Percentiles rank a stretch among this genome's conserved stretches.
phyloP scores from a whole-genome alignment of 129 eudicot genomes.

The Saposhnikovia divaricata region DNA sequence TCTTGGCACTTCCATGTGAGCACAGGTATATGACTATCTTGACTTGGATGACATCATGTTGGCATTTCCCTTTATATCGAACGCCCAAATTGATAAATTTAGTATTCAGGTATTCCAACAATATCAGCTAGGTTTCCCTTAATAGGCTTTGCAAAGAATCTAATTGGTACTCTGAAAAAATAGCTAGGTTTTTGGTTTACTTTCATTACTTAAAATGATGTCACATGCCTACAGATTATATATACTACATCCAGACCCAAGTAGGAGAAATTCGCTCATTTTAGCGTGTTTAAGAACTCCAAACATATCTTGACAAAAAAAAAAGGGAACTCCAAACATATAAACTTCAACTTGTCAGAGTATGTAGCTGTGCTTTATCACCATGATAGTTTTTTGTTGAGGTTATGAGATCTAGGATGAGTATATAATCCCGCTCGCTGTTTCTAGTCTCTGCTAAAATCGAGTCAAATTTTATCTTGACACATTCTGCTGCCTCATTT shows the following conservation, averaged over 20 bases:
- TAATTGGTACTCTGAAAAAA: neutral
- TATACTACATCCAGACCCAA: neutral
- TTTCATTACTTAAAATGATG: neutral
- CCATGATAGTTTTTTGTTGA: too few species aligned
- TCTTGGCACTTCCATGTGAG: slow-evolving; percentile 92
- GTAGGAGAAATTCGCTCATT: neutral
- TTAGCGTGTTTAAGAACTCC: neutral
- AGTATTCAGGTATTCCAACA: neutral
- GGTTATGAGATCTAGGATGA: neutral
- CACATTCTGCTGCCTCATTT: neutral
- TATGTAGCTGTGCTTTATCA: neutral
- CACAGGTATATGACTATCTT: slow-evolving; percentile 53
- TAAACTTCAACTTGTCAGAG: neutral
- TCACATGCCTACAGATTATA: neutral
- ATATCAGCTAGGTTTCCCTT: neutral
- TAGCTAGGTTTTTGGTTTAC: neutral
- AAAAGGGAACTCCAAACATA: neutral
- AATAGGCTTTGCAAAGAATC: neutral
- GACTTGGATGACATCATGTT: neutral
- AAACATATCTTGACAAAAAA: too few species aligned
- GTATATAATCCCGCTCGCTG: neutral
- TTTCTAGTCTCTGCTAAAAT: neutral
- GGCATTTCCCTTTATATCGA: too few species aligned
- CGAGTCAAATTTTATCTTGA: neutral
- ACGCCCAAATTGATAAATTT: neutral